Conservation (phyloP, 1,284 basidiomycete species). For the Xerocomus minutiporus region DNA sequence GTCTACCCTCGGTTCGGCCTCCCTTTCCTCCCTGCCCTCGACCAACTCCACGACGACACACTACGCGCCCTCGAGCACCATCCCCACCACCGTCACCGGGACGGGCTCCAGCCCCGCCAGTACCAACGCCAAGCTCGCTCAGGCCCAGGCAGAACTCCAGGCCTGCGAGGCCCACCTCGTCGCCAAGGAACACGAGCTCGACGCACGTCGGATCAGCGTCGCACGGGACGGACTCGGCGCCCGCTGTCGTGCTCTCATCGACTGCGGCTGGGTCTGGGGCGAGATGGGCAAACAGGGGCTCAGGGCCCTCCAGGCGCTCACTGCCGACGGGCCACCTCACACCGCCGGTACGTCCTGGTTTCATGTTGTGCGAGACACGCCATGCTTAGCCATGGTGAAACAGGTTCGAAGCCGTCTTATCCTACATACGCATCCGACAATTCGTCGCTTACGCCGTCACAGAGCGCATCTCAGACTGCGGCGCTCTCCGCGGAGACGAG, state of each 20-base stretch:
- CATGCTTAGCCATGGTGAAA: neutral
- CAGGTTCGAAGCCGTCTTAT: neutral
- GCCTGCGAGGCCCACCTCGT: slow-evolving; percentile 73
- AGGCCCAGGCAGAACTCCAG: slow-evolving; percentile 69
- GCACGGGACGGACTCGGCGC: slow-evolving; percentile 57
- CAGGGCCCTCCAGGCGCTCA: slow-evolving; percentile 35
- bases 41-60: slow-evolving; percentile 19
- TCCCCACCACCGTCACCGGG: slow-evolving; percentile 19
- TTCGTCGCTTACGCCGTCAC: slow-evolving; percentile 58
- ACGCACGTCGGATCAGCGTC: slow-evolving; percentile 44
- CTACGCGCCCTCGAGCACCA: neutral
- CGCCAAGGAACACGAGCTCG: slow-evolving; percentile 60
- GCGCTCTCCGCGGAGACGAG: slow-evolving; percentile 13
- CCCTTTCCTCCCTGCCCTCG: slow-evolving; percentile 34
- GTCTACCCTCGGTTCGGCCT: slow-evolving; percentile 31
- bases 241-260: slow-evolving; percentile 58
- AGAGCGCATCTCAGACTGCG: slow-evolving; percentile 55
- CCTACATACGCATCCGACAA: slow-evolving; percentile 37
- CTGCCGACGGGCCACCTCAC: neutral
- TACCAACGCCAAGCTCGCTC: slow-evolving; percentile 48
- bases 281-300: slow-evolving; percentile 60
- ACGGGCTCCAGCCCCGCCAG: slow-evolving; percentile 17
- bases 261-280: slow-evolving; percentile 63
- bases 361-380: neutral
- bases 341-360: neutral